Evolutionary conservation across 495 filamentous ascomycete species (phyloP).

Genomic region (Penicillium longicatenatum): DNA sequence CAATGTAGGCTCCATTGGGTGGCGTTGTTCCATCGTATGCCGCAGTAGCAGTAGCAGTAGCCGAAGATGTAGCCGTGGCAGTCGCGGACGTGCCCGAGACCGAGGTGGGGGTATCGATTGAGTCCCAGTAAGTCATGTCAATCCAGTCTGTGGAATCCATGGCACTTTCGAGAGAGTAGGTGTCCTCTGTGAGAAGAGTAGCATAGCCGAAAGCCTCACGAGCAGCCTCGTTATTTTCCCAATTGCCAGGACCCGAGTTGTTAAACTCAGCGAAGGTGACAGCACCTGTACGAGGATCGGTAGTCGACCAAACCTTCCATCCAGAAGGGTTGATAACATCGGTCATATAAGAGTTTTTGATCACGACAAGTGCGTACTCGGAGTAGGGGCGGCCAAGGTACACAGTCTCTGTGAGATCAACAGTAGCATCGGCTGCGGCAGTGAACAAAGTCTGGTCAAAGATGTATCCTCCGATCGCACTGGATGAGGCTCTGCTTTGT

Average conservation of each 20-base stretch:
- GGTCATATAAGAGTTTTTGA: constrained; percentile 17
- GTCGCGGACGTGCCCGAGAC: not conserved
- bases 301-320: constrained; percentile 19
- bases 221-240: constrained; percentile 11
- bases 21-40: constrained; percentile 14
- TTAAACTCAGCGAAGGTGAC: constrained; percentile 17
- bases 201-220: constrained; percentile 13
- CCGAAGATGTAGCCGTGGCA: not conserved
- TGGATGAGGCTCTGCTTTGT: constrained; percentile 16
- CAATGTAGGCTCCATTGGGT: constrained; percentile 11
- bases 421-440: constrained; percentile 15
- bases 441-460: constrained; percentile 19
- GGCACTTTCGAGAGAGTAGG: constrained; percentile 8
- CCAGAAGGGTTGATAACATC: constrained; percentile 14
- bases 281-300: constrained; percentile 12
- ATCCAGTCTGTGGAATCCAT: constrained; percentile 18
- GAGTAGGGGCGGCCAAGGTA: constrained; percentile 20
- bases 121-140: constrained; percentile 15
- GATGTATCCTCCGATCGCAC: constrained; percentile 16
- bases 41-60: constrained; percentile 2
- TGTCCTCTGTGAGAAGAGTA: constrained; percentile 12
- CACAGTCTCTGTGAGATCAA: constrained; percentile 16
- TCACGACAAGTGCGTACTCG: constrained; percentile 14
- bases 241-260: constrained; percentile 14
- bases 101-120: constrained; percentile 7